Percentiles rank a stretch among this genome's conserved stretches.
phyloP scores from a whole-genome alignment of 306 rosid species.

The Inga laurina region DNA sequence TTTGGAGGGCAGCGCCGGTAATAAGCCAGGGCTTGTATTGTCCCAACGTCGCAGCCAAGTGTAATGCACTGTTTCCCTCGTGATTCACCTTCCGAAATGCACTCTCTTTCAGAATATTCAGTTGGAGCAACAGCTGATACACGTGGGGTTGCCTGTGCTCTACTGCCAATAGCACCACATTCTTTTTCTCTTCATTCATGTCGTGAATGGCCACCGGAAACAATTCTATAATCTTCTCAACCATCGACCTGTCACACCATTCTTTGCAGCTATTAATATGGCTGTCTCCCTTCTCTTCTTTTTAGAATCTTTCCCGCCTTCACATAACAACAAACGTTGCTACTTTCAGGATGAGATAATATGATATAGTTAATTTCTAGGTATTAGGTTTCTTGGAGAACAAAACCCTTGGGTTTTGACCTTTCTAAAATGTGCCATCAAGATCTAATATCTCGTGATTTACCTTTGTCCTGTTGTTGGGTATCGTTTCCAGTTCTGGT shows the following conservation, averaged over 20 bases:
- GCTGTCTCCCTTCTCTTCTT: constrained; percentile 37
- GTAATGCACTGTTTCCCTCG: constrained; percentile 59
- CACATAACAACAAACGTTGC: background rate
- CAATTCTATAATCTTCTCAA: constrained; percentile 40
- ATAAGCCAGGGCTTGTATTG: constrained; percentile 53
- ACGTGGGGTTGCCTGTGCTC: constrained; percentile 64
- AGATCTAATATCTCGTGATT: background rate
- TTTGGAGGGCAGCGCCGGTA: constrained; percentile 57
- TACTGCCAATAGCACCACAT: constrained; percentile 56
- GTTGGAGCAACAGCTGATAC: constrained; percentile 31
- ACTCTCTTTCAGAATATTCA: constrained; percentile 27
- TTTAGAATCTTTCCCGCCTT: background rate
- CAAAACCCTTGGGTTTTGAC: background rate
- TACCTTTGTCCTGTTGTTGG: background rate
- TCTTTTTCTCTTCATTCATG: constrained; percentile 43
- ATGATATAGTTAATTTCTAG: too few species aligned
- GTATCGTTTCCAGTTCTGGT: background rate
- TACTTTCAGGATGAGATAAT: too few species aligned
- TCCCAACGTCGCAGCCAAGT: constrained; percentile 57
- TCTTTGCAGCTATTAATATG: constrained; percentile 61
- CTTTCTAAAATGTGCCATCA: background rate
- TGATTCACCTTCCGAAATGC: constrained; percentile 45
- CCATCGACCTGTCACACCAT: constrained; percentile 59
- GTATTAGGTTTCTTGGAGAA: background rate
- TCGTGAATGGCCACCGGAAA: constrained; percentile 63